Evolutionary conservation across 2,329 filamentous ascomycete genomes (phyloP).

Genomic region (Amphichorda felina): DNA sequence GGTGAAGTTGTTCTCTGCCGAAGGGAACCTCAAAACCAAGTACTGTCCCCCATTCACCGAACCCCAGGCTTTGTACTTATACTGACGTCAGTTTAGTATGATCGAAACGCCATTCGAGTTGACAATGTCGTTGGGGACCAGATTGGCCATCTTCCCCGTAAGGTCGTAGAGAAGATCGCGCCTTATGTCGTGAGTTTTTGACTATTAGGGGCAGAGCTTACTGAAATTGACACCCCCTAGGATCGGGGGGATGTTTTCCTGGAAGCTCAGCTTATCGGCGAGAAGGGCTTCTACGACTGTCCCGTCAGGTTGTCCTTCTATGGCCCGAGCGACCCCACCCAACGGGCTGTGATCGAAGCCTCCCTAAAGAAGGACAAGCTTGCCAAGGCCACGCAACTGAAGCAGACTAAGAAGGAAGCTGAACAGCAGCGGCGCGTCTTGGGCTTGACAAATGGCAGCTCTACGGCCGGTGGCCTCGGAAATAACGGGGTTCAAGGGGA

Average conservation of each 20-base stretch:
- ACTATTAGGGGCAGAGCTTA: not conserved
- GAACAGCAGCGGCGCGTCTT: slow-evolving; percentile 36
- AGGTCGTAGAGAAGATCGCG: slow-evolving; percentile 58
- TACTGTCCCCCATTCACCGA: slow-evolving; percentile 9
- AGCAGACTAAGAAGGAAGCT: slow-evolving; percentile 39
- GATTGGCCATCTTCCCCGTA: slow-evolving; percentile 66
- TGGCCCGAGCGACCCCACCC: slow-evolving; percentile 46
- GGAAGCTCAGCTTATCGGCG: slow-evolving; percentile 58
- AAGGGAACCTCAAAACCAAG: slow-evolving; percentile 54
- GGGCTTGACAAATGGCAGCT: slow-evolving; percentile 24
- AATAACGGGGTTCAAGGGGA: slow-evolving; percentile 8
- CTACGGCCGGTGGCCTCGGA: slow-evolving; percentile 19
- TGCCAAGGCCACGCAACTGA: slow-evolving; percentile 42
- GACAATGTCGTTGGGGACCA: slow-evolving; percentile 65
- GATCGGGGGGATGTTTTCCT: slow-evolving; percentile 48
- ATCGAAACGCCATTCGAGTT: slow-evolving; percentile 66
- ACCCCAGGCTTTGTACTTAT: not conserved
- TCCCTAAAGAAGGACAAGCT: slow-evolving; percentile 55
- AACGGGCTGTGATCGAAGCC: slow-evolving; percentile 41
- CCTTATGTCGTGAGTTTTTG: slow-evolving; percentile 48
- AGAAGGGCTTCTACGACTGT: slow-evolving; percentile 58
- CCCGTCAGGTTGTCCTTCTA: slow-evolving; percentile 59
- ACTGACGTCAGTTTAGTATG: slow-evolving; percentile 46
- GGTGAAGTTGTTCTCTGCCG: slow-evolving; percentile 52
- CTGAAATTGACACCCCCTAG: slow-evolving; percentile 17